Conservation (phyloP, 495 filamentous ascomycete genomes). For the Patellaria atrata region DNA sequence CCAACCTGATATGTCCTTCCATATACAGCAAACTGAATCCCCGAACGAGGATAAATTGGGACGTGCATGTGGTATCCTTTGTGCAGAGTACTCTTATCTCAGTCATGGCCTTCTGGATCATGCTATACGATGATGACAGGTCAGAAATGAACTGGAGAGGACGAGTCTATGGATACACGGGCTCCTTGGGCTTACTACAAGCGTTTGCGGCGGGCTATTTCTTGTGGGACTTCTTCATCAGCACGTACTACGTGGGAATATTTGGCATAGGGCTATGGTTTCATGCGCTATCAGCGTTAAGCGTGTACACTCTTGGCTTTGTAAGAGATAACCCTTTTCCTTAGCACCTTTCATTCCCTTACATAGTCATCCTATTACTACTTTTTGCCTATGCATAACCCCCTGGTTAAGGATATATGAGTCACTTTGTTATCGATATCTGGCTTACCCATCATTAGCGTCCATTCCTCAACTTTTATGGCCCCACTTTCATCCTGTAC, state of each 20-base stretch:
- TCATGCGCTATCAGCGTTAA: constrained; percentile 72
- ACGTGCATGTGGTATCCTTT: constrained; percentile 91
- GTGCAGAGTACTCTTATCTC: constrained; percentile 74
- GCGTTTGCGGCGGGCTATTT: constrained; percentile 90
- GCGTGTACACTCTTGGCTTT: constrained; percentile 83
- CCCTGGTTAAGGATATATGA: neutral
- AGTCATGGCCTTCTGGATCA: constrained; percentile 64
- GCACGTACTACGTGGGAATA: constrained; percentile 51
- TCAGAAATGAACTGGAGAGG: constrained; percentile 52
- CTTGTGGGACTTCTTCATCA: constrained; percentile 77
- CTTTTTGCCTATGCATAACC: constrained; percentile 1
- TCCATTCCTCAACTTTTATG: constrained; percentile 91
- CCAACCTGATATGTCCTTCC: constrained; percentile 49
- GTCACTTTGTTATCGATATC: constrained; percentile 3
- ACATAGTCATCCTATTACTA: neutral
- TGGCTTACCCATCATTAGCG: constrained; percentile 52
- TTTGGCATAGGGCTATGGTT: constrained; percentile 84
- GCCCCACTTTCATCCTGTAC: constrained; percentile 84
- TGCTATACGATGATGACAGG: constrained; percentile 64
- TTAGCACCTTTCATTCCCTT: no score
- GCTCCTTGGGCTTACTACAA: constrained; percentile 65
- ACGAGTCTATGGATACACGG: constrained; percentile 85
- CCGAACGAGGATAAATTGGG: constrained; percentile 78
- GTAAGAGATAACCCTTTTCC: no score
- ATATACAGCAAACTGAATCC: constrained; percentile 52